These are phyloP conservation scores for Hysterium pulicare DNA, from an alignment of 2,329 filamentous ascomycete genomes.

Conservation along the genomic window DNA sequence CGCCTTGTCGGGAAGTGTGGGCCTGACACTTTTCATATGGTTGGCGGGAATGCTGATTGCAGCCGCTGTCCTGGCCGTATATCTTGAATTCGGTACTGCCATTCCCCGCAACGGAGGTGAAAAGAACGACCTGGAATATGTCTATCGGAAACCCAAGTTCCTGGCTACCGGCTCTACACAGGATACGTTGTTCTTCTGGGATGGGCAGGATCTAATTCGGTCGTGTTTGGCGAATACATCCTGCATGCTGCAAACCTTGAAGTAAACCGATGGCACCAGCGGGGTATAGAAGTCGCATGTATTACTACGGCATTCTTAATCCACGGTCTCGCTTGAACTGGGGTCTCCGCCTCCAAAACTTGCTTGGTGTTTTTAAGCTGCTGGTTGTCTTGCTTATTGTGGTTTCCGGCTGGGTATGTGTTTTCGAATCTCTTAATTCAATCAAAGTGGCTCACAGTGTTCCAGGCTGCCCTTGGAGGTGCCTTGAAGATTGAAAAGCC, in stretches of 20 bases:
- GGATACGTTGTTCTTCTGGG: slow-evolving; percentile 60
- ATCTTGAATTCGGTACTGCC: slow-evolving; percentile 64
- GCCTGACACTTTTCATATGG: slow-evolving; percentile 62
- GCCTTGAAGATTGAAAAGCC: slow-evolving; percentile 59
- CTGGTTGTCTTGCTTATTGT: slow-evolving; percentile 63
- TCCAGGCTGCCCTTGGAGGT: slow-evolving; percentile 55
- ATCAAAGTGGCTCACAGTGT: neutral
- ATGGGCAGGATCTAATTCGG: slow-evolving; percentile 65
- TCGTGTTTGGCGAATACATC: slow-evolving; percentile 69
- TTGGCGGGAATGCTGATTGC: slow-evolving; percentile 61
- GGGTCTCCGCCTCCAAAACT: slow-evolving; percentile 65
- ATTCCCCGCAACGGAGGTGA: slow-evolving; percentile 64
- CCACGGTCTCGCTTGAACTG: slow-evolving; percentile 63
- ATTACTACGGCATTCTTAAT: slow-evolving; percentile 64
- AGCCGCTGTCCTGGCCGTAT: slow-evolving; percentile 60
- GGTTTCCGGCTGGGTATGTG: slow-evolving; percentile 51
- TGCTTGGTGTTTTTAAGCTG: slow-evolving; percentile 65
- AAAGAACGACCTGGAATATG: slow-evolving; percentile 66
- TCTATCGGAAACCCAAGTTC: slow-evolving; percentile 60
- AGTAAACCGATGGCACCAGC: slow-evolving; percentile 64
- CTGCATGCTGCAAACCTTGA: slow-evolving; percentile 62
- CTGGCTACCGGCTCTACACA: slow-evolving; percentile 58
- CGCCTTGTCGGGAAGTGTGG: slow-evolving; percentile 57
- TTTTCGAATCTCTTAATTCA: neutral
- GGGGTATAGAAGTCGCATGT: slow-evolving; percentile 63